Evolutionary conservation across 1,139 yeast genomes (phyloP).

Genomic region (Magnusiomyces tetraspermus): DNA sequence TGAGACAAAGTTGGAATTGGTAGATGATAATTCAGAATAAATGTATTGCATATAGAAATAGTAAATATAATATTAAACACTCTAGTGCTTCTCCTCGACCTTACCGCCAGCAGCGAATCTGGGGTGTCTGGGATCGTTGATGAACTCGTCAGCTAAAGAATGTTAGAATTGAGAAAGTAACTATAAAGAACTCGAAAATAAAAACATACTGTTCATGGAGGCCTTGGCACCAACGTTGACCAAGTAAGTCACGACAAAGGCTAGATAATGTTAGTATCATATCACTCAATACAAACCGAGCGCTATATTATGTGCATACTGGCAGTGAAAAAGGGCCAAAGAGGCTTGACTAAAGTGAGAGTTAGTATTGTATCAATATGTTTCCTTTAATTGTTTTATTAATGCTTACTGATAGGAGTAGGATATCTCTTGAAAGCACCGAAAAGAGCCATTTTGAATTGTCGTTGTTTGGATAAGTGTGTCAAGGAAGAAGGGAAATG

Average conservation of each 20-base stretch:
- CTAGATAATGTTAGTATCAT: constrained; percentile 1
- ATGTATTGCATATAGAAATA: not conserved
- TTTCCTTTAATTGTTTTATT: not conserved
- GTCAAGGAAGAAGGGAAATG: not conserved
- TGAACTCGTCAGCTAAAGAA: constrained; percentile 42
- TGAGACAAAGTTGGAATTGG: constrained; percentile 22
- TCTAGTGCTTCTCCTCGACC: constrained; percentile 34
- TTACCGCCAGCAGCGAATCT: constrained; percentile 51
- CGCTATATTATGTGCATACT: constrained; percentile 39
- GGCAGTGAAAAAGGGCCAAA: constrained; percentile 62
- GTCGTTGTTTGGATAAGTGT: not conserved
- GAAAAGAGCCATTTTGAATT: constrained; percentile 11
- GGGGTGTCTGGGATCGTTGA: constrained; percentile 75
- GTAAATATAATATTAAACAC: not conserved
- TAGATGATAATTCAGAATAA: constrained; percentile 18
- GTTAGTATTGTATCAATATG: not conserved
- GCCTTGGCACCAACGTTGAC: constrained; percentile 50
- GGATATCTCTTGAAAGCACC: constrained; percentile 36
- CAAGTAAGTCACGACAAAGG: constrained; percentile 45
- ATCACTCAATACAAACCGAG: not conserved
- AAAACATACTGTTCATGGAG: constrained; percentile 39
- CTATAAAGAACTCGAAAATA: not conserved
- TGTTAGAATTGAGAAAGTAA: not conserved
- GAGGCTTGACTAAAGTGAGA: constrained; percentile 39
- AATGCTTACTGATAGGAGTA: constrained; percentile 35